Conservation (phyloP, 192 early-diverging fungal species). For the Linnemannia exigua region DNA sequence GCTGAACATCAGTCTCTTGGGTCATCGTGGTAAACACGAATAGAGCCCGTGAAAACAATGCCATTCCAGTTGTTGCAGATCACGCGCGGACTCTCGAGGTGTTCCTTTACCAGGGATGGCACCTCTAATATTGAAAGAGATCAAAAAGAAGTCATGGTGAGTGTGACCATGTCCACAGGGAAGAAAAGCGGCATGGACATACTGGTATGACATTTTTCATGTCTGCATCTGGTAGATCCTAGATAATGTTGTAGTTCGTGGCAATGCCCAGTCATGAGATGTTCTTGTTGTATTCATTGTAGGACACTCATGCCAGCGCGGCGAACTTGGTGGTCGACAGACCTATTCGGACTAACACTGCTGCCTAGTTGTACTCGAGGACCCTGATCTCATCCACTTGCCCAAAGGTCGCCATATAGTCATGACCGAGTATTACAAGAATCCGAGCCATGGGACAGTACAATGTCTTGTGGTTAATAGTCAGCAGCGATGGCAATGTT, state of each 20-base stretch:
- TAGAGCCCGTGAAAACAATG: conserved; percentile 1
- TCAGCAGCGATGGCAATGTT: conserved; percentile 18
- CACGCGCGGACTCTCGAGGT: conserved; percentile 1
- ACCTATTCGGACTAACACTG: conserved; percentile 11
- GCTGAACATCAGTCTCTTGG: conserved; percentile 16
- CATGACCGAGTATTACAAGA: conserved; percentile 4
- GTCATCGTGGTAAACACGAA: conserved; percentile 14
- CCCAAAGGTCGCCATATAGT: conserved; percentile 12
- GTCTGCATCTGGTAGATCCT: conserved; percentile 12
- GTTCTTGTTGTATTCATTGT: conserved; percentile 10
- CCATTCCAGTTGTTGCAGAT: not conserved
- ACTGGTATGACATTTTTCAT: conserved; percentile 11
- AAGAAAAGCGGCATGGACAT: not conserved
- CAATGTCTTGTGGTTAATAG: conserved; percentile 15
- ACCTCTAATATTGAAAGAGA: conserved; percentile 7
- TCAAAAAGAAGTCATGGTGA: conserved; percentile 12
- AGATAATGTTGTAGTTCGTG: conserved; percentile 17
- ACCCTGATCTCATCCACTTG: conserved; percentile 14
- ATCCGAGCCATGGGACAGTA: conserved; percentile 14
- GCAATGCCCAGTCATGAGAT: not conserved
- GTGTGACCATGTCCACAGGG: conserved; percentile 5
- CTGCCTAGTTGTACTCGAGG: conserved; percentile 6
- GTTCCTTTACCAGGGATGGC: not conserved
- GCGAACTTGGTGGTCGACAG: conserved; percentile 17
- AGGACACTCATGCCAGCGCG: conserved; percentile 19